Conservation (phyloP, 148 eudicot species). For the Nyssa sinensis region DNA sequence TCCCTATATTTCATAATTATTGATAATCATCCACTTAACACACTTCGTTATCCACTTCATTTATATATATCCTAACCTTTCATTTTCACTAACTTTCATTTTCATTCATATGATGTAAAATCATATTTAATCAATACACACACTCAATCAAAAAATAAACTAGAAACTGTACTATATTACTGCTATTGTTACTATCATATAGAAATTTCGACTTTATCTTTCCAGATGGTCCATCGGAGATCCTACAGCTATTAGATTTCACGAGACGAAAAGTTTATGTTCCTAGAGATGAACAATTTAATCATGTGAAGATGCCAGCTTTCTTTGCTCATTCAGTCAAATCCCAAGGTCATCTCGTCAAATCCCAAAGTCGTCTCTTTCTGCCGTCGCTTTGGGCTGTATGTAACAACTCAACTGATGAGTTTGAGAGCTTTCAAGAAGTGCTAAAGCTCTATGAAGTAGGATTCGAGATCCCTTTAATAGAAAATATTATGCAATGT, state of each 20-base stretch:
- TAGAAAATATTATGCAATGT: slow-evolving; percentile 23
- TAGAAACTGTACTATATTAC: too few species aligned
- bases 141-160: too few species aligned
- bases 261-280: slow-evolving; percentile 44
- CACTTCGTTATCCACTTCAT: too few species aligned
- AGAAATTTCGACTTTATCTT: too few species aligned
- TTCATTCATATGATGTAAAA: too few species aligned
- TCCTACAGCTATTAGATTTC: slow-evolving; percentile 27
- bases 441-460: slow-evolving; percentile 41
- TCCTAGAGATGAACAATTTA: slow-evolving; percentile 56
- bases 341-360: slow-evolving; percentile 36
- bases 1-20: too few species aligned
- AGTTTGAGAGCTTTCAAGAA: slow-evolving; percentile 49
- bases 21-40: too few species aligned
- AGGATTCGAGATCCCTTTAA: slow-evolving; percentile 33
- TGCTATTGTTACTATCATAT: too few species aligned
- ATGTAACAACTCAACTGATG: slow-evolving; percentile 33
- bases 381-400: slow-evolving; percentile 32
- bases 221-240: slow-evolving; percentile 47
- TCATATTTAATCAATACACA: too few species aligned
- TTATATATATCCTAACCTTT: too few species aligned
- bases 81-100: too few species aligned
- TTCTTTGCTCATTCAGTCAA: slow-evolving; percentile 43
- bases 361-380: too few species aligned
- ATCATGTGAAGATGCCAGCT: slow-evolving; percentile 45